Percentiles rank a stretch among this genome's conserved stretches.
These are phyloP conservation scores for Epichloe brachyelytri DNA, from an alignment of 2,329 filamentous ascomycete genomes.

Conservation along the genomic window DNA sequence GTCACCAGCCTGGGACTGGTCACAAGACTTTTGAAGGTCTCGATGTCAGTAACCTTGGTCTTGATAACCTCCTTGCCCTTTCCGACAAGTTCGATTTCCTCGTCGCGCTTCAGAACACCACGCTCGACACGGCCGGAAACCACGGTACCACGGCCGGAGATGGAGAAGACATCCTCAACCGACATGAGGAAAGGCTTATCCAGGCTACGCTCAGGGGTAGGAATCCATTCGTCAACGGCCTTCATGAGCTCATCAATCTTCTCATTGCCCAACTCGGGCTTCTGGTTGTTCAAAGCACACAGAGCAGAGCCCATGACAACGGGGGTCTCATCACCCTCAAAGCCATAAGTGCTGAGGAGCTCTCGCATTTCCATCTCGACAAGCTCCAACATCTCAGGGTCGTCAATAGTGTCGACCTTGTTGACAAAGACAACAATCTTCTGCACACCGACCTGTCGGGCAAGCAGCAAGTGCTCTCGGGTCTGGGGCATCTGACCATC, in stretches of 20 bases:
- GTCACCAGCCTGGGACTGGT: conserved; percentile 90
- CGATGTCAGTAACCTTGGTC: conserved; percentile 99
- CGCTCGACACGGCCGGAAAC: conserved; percentile 96
- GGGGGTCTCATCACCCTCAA: conserved; percentile 95
- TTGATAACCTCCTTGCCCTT: conserved; percentile 74
- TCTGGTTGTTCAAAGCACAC: conserved; percentile 78
- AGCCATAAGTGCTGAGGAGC: conserved; percentile 81
- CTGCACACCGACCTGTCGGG: conserved; percentile 96
- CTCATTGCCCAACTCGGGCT: conserved; percentile 70
- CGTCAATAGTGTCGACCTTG: conserved; percentile 95
- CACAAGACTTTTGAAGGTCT: conserved; percentile 99
- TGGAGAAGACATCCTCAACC: conserved; percentile 85
- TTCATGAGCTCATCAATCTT: conserved; percentile 88
- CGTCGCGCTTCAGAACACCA: conserved; percentile 83
- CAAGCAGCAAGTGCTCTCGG: conserved; percentile 92
- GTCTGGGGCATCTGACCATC: conserved; percentile 99
- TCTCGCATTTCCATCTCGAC: conserved; percentile 99
- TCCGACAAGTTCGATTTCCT: conserved; percentile 88
- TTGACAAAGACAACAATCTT: conserved; percentile 99
- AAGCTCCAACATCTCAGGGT: conserved; percentile 98
- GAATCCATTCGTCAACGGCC: conserved; percentile 92
- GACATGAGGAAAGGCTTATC: conserved; percentile 99
- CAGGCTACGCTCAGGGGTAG: conserved; percentile 81
- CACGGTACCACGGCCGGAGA: conserved; percentile 88
- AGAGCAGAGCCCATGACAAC: conserved; percentile 96